Conservation (phyloP, 2,329 filamentous ascomycete genomes). For the Colletotrichum higginsianum region DNA sequence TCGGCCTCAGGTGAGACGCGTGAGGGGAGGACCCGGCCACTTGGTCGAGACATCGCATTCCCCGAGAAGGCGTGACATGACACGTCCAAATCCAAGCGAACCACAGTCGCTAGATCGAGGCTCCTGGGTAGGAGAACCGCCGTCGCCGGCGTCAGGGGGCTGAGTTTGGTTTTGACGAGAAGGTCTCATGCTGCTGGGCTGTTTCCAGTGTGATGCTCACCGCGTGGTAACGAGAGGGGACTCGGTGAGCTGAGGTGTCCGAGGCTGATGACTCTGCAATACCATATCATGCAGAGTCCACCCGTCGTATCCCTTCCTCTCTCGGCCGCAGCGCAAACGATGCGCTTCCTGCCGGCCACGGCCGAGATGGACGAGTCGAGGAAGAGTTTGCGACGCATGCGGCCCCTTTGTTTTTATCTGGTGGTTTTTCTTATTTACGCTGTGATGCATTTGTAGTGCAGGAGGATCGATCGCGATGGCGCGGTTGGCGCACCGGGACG, state of each 20-base stretch:
- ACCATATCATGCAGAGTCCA: neutral
- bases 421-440: neutral
- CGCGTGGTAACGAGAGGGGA: neutral
- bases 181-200: slow-evolving; percentile 9
- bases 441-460: neutral
- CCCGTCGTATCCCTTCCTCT: neutral
- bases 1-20: neutral
- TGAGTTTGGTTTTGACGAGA: neutral
- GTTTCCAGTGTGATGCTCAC: slow-evolving; percentile 9
- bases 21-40: neutral
- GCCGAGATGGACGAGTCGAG: neutral
- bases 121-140: slow-evolving; percentile 10
- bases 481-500: slow-evolving; percentile 7
- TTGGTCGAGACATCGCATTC: slow-evolving; percentile 21
- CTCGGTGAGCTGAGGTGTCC: slow-evolving; percentile 24
- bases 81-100: neutral
- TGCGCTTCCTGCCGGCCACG: neutral
- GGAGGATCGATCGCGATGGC: neutral
- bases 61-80: neutral
- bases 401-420: neutral
- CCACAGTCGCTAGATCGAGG: slow-evolving; percentile 6
- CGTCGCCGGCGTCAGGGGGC: neutral
- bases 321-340: neutral
- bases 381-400: neutral
- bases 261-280: neutral